Conservation (phyloP, 2,329 filamentous ascomycete species). For the Trichoderma gracile region DNA sequence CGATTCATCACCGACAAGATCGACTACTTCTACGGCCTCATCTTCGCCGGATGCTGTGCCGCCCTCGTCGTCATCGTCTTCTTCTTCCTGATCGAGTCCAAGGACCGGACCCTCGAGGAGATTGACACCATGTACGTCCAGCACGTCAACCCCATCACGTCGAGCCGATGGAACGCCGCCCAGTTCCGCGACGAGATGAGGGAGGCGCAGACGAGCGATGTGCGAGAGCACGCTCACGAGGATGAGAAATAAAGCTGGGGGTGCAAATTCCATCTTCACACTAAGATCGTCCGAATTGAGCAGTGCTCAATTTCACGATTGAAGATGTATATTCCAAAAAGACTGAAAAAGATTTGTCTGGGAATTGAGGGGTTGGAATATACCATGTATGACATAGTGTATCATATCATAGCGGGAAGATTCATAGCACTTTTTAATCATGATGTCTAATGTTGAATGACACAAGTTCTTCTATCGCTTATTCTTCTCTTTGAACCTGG, state of each 20-base stretch:
- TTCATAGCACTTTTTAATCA: no score
- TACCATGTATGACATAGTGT: conserved; percentile 5
- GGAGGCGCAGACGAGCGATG: neutral
- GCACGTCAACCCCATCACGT: conserved; percentile 16
- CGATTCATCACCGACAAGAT: conserved; percentile 14
- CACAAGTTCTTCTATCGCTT: no score
- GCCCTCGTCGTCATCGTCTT: conserved; percentile 15
- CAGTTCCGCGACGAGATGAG: neutral
- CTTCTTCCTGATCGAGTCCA: conserved; percentile 21
- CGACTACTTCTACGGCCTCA: conserved; percentile 21
- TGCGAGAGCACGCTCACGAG: neutral
- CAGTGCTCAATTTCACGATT: no score
- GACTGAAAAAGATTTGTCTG: no score
- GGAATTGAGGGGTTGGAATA: neutral
- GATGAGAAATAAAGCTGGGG: conserved; percentile 4
- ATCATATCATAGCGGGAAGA: neutral
- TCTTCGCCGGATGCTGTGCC: conserved; percentile 19
- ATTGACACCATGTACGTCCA: conserved; percentile 21
- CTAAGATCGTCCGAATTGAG: neutral
- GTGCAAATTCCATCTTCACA: no score
- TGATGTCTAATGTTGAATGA: no score
- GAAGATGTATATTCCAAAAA: no score
- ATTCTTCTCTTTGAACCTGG: no score
- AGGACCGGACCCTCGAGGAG: conserved; percentile 20
- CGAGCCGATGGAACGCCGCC: conserved; percentile 7